Evolutionary conservation across 2,329 filamentous ascomycete species (phyloP).

Genomic region (Exserohilum turcica): DNA sequence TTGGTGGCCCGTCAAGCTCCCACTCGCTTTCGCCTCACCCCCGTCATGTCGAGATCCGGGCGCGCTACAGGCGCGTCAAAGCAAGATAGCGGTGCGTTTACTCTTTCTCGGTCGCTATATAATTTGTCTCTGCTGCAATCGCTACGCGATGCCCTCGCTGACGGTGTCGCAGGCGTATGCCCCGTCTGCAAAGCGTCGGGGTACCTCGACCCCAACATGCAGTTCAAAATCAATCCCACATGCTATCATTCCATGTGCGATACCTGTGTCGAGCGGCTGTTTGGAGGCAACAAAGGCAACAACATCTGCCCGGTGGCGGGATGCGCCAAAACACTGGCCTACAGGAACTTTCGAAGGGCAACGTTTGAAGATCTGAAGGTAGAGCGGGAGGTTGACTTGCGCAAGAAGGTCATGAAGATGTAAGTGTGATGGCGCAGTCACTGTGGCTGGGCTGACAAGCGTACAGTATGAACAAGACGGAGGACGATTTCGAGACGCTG

Average conservation of each 20-base stretch:
- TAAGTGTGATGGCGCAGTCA: conserved; percentile 35
- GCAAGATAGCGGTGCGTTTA: conserved; percentile 48
- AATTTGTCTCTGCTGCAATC: conserved; percentile 36
- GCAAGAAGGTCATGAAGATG: conserved; percentile 72
- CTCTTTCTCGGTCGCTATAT: conserved; percentile 38
- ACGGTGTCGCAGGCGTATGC: conserved; percentile 71
- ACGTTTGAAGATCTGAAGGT: conserved; percentile 88
- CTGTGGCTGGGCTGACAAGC: conserved; percentile 7
- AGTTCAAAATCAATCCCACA: conserved; percentile 95
- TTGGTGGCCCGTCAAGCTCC: neutral
- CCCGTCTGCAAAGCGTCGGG: conserved; percentile 96
- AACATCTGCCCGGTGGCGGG: conserved; percentile 90
- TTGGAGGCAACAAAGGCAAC: conserved; percentile 74
- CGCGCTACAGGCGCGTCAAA: conserved; percentile 39
- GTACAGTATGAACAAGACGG: conserved; percentile 78
- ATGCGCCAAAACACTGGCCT: conserved; percentile 84
- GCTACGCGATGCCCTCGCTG: conserved; percentile 24
- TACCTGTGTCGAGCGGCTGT: conserved; percentile 92
- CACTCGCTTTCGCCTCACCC: conserved; percentile 11
- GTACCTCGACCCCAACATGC: conserved; percentile 92
- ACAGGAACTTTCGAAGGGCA: conserved; percentile 80
- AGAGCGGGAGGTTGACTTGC: conserved; percentile 92
- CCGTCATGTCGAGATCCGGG: conserved; percentile 44
- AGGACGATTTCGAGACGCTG: conserved; percentile 89
- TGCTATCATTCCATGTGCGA: conserved; percentile 99